These are phyloP conservation scores for Xerocomus amazonicus DNA, from an alignment of 1,284 basidiomycete species.

Conservation along the genomic window DNA sequence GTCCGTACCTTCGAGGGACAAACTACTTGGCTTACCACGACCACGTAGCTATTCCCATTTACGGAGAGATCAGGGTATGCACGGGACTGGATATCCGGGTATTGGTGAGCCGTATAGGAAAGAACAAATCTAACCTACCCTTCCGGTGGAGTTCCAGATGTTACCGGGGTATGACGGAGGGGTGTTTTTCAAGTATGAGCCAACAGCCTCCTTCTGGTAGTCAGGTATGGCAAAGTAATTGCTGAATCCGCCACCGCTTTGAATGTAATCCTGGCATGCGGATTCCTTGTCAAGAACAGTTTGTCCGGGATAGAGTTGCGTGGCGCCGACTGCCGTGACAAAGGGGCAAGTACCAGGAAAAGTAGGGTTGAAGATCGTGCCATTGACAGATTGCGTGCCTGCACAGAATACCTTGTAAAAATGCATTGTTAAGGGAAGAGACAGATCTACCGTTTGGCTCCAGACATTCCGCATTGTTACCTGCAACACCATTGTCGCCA, in stretches of 20 bases:
- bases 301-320: slow-evolving; percentile 37
- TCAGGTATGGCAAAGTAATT: slow-evolving; percentile 37
- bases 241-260: slow-evolving; percentile 45
- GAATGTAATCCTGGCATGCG: slow-evolving; percentile 32
- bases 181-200: slow-evolving; percentile 21
- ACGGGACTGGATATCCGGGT: slow-evolving; percentile 25
- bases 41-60: slow-evolving; percentile 44
- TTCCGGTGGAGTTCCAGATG: slow-evolving; percentile 49
- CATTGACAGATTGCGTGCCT: slow-evolving; percentile 15
- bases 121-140: slow-evolving; percentile 28
- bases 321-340: slow-evolving; percentile 47
- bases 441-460: slow-evolving; percentile 34
- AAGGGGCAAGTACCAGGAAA: slow-evolving; percentile 47
- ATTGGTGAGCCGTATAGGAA: not conserved
- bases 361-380: slow-evolving; percentile 46
- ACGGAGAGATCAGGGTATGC: slow-evolving; percentile 45
- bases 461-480: slow-evolving; percentile 38
- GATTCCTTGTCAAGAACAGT: slow-evolving; percentile 30
- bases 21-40: slow-evolving; percentile 18
- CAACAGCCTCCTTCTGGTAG: slow-evolving; percentile 36
- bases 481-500: slow-evolving; percentile 53
- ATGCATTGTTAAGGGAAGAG: not conserved
- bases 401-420: not conserved
- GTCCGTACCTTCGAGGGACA: not conserved
- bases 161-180: slow-evolving; percentile 32